A percentile compares a stretch with the other conserved stretches of the same genome.
Evolutionary conservation across 768 basidiomycete species (phyloP).

Genomic region (Collybia mongolica): DNA sequence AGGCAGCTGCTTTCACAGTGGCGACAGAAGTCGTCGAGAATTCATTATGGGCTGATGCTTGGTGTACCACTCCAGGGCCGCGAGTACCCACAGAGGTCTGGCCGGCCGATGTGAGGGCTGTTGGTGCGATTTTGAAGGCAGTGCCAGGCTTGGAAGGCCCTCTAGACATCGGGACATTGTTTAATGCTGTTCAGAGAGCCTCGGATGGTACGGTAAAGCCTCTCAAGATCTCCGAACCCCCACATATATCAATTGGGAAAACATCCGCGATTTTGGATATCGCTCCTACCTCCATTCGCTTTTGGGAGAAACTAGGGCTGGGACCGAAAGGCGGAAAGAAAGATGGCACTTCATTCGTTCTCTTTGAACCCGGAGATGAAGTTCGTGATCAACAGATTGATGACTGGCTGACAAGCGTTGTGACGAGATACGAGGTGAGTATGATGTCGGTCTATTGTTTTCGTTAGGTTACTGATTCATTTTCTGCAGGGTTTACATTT

Average conservation of each 20-base stretch:
- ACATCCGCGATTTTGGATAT: constrained; percentile 69
- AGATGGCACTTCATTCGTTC: constrained; percentile 63
- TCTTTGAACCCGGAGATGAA: constrained; percentile 62
- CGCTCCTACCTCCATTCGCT: constrained; percentile 67
- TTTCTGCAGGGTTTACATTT: constrained; percentile 32
- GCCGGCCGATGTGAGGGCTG: constrained; percentile 53
- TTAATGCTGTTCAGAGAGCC: constrained; percentile 29
- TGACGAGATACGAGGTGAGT: constrained; percentile 58
- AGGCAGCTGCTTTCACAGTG: constrained; percentile 61
- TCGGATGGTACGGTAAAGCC: neutral
- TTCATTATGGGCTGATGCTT: constrained; percentile 62
- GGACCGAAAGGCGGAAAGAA: constrained; percentile 70
- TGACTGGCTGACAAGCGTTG: constrained; percentile 57
- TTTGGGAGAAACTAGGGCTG: constrained; percentile 85
- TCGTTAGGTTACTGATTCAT: constrained; percentile 6
- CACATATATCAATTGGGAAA: constrained; percentile 66
- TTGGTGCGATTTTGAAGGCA: constrained; percentile 39
- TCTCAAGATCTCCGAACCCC: constrained; percentile 27
- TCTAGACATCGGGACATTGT: constrained; percentile 42
- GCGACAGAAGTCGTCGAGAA: constrained; percentile 77
- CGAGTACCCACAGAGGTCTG: constrained; percentile 41
- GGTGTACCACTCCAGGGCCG: constrained; percentile 42
- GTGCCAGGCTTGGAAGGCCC: constrained; percentile 38
- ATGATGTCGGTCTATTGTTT: neutral
- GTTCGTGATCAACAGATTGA: constrained; percentile 48